Base-by-base conservation (phyloP, 139 green algal species). In the Haematococcus lacustris region DNA sequence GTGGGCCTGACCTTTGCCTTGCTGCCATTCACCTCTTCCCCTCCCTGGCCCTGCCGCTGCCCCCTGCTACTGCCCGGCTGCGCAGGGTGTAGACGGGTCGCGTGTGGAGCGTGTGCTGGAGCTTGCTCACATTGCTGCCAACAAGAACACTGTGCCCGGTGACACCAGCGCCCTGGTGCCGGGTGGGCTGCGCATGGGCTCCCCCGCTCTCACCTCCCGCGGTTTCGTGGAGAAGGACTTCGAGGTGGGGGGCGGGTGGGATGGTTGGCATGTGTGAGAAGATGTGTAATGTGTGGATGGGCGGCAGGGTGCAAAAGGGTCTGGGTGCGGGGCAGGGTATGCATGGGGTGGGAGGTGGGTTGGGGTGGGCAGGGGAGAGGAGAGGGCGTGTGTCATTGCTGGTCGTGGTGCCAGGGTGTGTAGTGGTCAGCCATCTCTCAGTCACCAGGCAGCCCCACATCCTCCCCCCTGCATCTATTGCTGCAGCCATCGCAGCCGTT, bases 101-200 rank as follows among this genome's bases (percentile, higher is more conserved):
- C 83, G 93, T 1, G 90, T 94, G 37, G 90, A 96, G 82, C 81
- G 87, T 3, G 92, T 99, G 61, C 76, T 99, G 73, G 95, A 99
- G 85, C 81, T 98, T 62, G 93, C 90, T n/a, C 89, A 96, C 85
- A 97, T 98, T 57, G 92, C 95, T 34, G 86, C 88, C 75, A 99
- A 99, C 89, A 99, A 99, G 87, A 99, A 99, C 94, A 98, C 93
- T n/a, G 95, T 99, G 76, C 94, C 95, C 13, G 94, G 94, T 30
- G 82, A 87, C 65, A 76, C 73, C 51, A 70, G 72, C 59, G 94
- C 95, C 5, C 79, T 98, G 76, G 88, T 98, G 72, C 95, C 95
- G 0, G 94, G 95, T 41, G 95, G 95, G 67, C 86, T 99, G 68
- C 89, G 95, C 74, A 96, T 99, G 82, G 94, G 95, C 76, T 87